Base-by-base conservation (phyloP, 345 rosid species). In the Raphanus sativus region DNA sequence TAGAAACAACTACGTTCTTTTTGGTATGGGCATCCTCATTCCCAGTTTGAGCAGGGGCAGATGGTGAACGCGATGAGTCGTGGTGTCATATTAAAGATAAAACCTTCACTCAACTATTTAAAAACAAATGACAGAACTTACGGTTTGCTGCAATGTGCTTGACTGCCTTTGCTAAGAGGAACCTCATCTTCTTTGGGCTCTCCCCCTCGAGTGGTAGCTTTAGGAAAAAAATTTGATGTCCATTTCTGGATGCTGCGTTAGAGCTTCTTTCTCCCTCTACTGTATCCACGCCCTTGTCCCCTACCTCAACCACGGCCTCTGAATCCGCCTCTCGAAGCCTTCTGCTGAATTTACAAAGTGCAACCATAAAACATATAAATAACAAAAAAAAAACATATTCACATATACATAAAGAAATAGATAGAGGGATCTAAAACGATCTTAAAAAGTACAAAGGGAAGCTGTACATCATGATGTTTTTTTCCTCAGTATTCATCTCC, bases 401-500 rank as follows among this genome's bases (percentile, higher is more conserved):
- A 42, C 54, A 77, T 29, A 42, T 42, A 69, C 63, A 63, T 50
- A 24, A 34, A 52, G 42, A 36, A 4, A 42, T 5, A 48, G 2
- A 55, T 2, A 70, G 48, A 52, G 48, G 16, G 34, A 64, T 42
- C 70, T 52, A 62, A 15, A 62, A 54, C 16, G 54, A 87, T 10
- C 30, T 2, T 1, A 61, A 38, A 75, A 68, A 50, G n/a, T n/a
- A 61, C 0, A 68, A 69, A 69, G n/a, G 70, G 56, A 69, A 69
- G 42, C 80, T 12, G 88, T 88, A 85, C 93, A 17, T 88, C 91
- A 76, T 84, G 72, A 45, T 77, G 87, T n/a, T n/a, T 62, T 86
- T 89, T 52, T 93, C 97, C 67, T 85, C 91, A 69, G 81, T 80
- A 21, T 83, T 87, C 87, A 96, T 82, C 91, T 93, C 99, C 81